Base-by-base conservation (phyloP, 768 basidiomycete genomes). In the Fomitopsis serialis region DNA sequence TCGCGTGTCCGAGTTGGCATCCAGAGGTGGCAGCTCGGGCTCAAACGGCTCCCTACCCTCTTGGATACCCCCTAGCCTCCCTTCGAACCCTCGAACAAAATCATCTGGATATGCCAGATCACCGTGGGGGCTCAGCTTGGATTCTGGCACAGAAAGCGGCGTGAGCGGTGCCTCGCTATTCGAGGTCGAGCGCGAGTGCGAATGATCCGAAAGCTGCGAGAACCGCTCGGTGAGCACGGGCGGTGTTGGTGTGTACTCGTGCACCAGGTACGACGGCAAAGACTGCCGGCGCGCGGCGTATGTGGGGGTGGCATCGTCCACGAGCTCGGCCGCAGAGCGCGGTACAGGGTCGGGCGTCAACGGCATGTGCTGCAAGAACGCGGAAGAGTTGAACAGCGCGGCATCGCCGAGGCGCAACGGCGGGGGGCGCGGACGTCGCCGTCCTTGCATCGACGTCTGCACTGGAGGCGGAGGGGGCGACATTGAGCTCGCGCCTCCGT, bases 261-360 rank as follows among this genome's bases (percentile, higher is more conserved):
- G 56, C 9, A 57, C 37, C 43, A 61, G 57, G 48, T 61, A 58
- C 21, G 54, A 25, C 1, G 60, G 60, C 8, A 61, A 52, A 5
- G 60, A 58, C 8, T 57, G 25, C 0, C 50, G 54, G n/a, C 56
- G 56, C 12, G 42, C 22, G n/a, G 45, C 53, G 22, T 32, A 40
- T 6, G n/a, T 24, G 27, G 29, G 17, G 22, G 36, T 42, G 12
- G 15, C 11, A 32, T 34, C 35, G 37, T 22, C 24, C 7, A 36
- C 27, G 53, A 36, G 22, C 8, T 27, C 40, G 21, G 17, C 15
- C 21, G 5, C 13, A 3, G 24, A 21, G 22, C 11, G 24, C 32
- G 29, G 21, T 19, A 13, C n/a, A 4, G 35, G 48, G 37, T 52
- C 44, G 23, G 53, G 40, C 12, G 27, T 48, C 25, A 19, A 13